Conservation (phyloP, 1,139 yeast species). For the Arxiozyma slooffiae region DNA sequence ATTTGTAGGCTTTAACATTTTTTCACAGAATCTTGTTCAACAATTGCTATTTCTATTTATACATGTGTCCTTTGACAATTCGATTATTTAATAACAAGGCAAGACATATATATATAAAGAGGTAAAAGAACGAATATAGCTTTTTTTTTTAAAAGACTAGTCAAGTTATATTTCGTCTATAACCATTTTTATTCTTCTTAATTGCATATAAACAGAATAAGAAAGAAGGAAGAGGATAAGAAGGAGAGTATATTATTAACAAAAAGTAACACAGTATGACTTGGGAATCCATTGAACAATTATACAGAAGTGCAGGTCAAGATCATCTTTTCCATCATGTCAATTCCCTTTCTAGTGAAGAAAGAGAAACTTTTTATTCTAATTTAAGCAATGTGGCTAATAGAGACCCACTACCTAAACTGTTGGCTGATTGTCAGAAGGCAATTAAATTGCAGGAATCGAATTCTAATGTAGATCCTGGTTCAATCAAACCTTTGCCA, state of each 20-base stretch:
- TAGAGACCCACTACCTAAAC: slow-evolving; percentile 14
- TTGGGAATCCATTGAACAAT: slow-evolving; percentile 9
- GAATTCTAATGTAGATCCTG: slow-evolving; percentile 3
- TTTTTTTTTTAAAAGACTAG: too few relatives aligned
- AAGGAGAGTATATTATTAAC: not conserved
- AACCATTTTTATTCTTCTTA: too few relatives aligned
- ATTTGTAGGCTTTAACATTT: too few relatives aligned
- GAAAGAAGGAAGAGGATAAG: not conserved
- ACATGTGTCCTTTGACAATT: too few relatives aligned
- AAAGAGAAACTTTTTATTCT: slow-evolving; percentile 12
- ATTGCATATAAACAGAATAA: too few relatives aligned
- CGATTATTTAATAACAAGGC: too few relatives aligned
- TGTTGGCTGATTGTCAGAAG: slow-evolving; percentile 19
- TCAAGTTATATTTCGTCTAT: too few relatives aligned
- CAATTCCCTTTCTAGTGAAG: slow-evolving; percentile 12
- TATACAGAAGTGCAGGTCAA: slow-evolving; percentile 22
- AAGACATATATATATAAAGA: too few relatives aligned
- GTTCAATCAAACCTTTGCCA: slow-evolving; percentile 25
- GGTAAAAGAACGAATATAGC: too few relatives aligned
- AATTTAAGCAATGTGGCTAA: slow-evolving; percentile 16
- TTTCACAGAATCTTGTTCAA: too few relatives aligned
- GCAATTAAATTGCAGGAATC: slow-evolving; percentile 17
- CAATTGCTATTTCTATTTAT: too few relatives aligned
- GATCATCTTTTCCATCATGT: slow-evolving; percentile 23
- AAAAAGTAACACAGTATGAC: slow-evolving; percentile 5